Percentiles rank a stretch among this genome's conserved stretches.
Conservation (phyloP, 495 filamentous ascomycete species). For the Penicillium macrosclerotiorum region DNA sequence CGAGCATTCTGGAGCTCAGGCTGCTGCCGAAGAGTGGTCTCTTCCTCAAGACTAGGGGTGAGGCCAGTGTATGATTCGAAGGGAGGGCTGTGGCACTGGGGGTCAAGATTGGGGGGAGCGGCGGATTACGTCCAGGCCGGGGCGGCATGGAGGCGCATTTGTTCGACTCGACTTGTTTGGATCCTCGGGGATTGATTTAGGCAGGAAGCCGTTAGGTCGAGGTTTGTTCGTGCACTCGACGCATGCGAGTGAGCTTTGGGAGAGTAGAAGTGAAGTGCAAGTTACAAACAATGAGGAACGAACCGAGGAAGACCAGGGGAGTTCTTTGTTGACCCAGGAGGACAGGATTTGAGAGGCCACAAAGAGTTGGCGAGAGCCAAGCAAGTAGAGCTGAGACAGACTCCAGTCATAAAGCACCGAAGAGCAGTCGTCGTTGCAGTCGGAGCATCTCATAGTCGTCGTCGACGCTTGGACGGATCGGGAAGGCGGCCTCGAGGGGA, state of each 20-base stretch:
- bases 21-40: conserved; percentile 16
- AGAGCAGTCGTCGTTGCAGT: conserved; percentile 13
- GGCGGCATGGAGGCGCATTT: conserved; percentile 44
- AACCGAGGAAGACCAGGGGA: background rate
- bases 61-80: conserved; percentile 13
- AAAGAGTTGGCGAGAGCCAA: background rate
- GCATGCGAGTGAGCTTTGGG: conserved; percentile 18
- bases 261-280: too few species aligned
- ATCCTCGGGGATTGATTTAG: conserved; percentile 2
- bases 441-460: conserved; percentile 20
- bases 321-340: conserved; percentile 3
- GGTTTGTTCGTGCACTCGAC: conserved; percentile 12
- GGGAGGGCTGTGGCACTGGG: conserved; percentile 18
- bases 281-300: conserved; percentile 5
- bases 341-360: background rate
- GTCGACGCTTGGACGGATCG: conserved; percentile 19
- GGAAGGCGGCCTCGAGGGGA: conserved; percentile 19
- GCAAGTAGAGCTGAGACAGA: background rate
- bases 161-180: background rate
- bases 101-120: conserved; percentile 29
- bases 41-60: conserved; percentile 14
- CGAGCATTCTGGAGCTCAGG: conserved; percentile 33
- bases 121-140: conserved; percentile 34
- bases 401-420: background rate
- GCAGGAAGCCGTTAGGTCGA: conserved; percentile 5